Base-by-base conservation (phyloP, 2,329 filamentous ascomycete genomes). In the Penicillium sp. region DNA sequence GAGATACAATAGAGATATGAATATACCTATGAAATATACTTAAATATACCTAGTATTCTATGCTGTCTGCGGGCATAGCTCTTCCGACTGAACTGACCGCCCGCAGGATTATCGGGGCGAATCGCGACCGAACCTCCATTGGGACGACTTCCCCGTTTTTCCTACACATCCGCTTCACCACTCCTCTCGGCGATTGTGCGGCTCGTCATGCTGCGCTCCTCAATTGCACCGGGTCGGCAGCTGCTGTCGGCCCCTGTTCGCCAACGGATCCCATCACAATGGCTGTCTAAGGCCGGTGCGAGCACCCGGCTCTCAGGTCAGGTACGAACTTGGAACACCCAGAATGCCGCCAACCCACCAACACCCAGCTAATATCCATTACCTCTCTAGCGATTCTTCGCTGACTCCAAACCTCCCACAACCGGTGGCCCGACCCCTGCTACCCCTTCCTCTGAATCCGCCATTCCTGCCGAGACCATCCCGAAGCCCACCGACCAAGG, bases 141-240 rank as follows among this genome's bases (percentile, higher is more conserved):
- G 24, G 24, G 24, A 28, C 5, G 24, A 37, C 34, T 37, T 69
- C 71, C 66, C 60, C 65, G 62, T 64, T 65, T 64, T 65, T 62
- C 51, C 64, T 67, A 67, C 64, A 54, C 66, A 66, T 59, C 60
- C 55, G 63, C 58, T 55, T 58, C 58, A 59, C 52, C 61, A 59
- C 63, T 60, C 59, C 63, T 62, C 55, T 55, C 64, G 65, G 63
- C 63, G 65, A 69, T 67, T 68, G 71, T 71, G 72, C 74, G 74
- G 79, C 78, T 71, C 75, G 77, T 68, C 66, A 83, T 83, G 81
- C 78, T 83, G 79, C 81, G 81, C 74, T 77, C 77, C 67, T 80
- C 80, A 67, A 74, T 83, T 72, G 68, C 72, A 61, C 73, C 78
- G 62, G 72, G 77, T 69, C 79, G 75, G 62, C 71, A 72, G 63